Evolutionary conservation across 441 rosid genomes (phyloP).

Genomic region (Codiaeum variegatum): DNA sequence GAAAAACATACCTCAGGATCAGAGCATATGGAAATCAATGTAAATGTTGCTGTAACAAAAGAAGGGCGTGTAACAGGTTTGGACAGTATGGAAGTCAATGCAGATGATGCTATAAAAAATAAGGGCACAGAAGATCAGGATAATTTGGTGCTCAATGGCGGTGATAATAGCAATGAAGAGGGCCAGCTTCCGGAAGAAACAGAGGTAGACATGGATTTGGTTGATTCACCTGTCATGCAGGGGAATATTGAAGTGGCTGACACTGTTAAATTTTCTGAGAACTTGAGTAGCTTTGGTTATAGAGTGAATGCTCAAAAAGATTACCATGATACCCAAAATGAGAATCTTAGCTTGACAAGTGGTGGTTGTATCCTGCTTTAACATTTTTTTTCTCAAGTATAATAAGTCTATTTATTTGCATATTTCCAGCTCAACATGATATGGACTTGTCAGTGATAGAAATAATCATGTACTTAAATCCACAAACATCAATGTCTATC

Average conservation of each 20-base stretch:
- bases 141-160: slow-evolving; percentile 12
- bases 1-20: not conserved
- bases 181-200: slow-evolving; percentile 28
- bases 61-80: slow-evolving; percentile 10
- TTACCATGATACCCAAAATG: slow-evolving; percentile 28
- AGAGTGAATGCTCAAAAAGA: slow-evolving; percentile 29
- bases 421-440: slow-evolving; percentile 9
- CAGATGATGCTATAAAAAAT: slow-evolving; percentile 10
- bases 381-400: not conserved
- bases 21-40: slow-evolving; percentile 2
- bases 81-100: slow-evolving; percentile 8
- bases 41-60: slow-evolving; percentile 5
- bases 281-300: slow-evolving; percentile 25
- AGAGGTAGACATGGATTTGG: slow-evolving; percentile 41
- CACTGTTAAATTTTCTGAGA: slow-evolving; percentile 37
- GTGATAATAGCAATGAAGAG: slow-evolving; percentile 32
- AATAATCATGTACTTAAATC: slow-evolving; percentile 3
- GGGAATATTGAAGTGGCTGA: slow-evolving; percentile 37
- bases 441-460: slow-evolving; percentile 1
- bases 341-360: slow-evolving; percentile 31
- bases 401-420: slow-evolving; percentile 15
- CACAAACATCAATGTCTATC: not conserved
- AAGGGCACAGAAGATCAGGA: slow-evolving; percentile 15
- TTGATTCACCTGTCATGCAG: slow-evolving; percentile 35
- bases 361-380: slow-evolving; percentile 56